Conservation (phyloP, 805 yeast genomes). For the Yarrowia hollandica region DNA sequence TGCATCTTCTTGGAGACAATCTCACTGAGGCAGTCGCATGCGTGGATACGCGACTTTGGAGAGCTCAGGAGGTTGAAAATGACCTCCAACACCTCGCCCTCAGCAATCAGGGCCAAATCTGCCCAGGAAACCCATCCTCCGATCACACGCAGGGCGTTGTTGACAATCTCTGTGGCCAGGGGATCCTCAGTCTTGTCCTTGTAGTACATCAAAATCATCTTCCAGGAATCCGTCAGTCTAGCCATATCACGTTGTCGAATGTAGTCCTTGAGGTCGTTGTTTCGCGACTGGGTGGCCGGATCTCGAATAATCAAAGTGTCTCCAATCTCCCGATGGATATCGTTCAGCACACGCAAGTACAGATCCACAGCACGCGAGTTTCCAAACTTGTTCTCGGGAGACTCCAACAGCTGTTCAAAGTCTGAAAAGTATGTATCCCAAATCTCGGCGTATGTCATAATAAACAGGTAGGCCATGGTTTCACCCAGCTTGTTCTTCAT, state of each 20-base stretch:
- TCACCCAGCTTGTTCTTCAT: slow-evolving; percentile 60
- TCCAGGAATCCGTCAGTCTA: slow-evolving; percentile 66
- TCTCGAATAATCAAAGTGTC: slow-evolving; percentile 81
- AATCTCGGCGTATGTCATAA: slow-evolving; percentile 48
- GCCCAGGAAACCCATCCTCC: slow-evolving; percentile 94
- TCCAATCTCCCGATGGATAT: slow-evolving; percentile 88
- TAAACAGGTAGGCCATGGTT: slow-evolving; percentile 54
- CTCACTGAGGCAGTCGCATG: slow-evolving; percentile 59
- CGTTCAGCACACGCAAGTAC: slow-evolving; percentile 67
- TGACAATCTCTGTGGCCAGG: slow-evolving; percentile 51
- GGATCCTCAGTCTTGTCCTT: slow-evolving; percentile 36
- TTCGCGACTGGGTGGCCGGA: slow-evolving; percentile 57
- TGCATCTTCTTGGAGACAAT: slow-evolving; percentile 77
- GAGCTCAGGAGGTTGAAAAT: slow-evolving; percentile 60
- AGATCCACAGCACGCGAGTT: slow-evolving; percentile 59
- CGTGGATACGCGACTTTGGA: slow-evolving; percentile 53
- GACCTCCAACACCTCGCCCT: slow-evolving; percentile 55
- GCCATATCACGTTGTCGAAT: slow-evolving; percentile 77
- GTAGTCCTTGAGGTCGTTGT: slow-evolving; percentile 73
- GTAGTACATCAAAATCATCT: slow-evolving; percentile 50
- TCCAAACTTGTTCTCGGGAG: slow-evolving; percentile 39
- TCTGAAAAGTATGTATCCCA: slow-evolving; percentile 58
- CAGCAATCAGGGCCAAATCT: slow-evolving; percentile 72
- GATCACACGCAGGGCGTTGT: slow-evolving; percentile 60
- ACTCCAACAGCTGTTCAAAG: slow-evolving; percentile 45